Conservation (phyloP, 2,329 filamentous ascomycete species). For the Neopestalotiopsis clavispora region DNA sequence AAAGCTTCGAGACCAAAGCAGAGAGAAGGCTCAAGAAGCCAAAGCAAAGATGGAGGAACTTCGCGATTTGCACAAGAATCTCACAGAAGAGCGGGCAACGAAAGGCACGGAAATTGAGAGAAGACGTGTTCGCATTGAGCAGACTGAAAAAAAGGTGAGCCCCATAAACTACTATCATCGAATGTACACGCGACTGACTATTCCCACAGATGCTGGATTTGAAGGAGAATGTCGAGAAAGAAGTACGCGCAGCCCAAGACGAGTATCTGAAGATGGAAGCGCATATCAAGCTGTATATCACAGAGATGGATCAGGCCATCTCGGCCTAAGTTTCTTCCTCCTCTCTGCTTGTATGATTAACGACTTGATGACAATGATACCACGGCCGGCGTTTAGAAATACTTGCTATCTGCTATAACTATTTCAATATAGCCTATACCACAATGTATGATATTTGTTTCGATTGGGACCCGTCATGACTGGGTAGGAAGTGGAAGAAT, state of each 20-base stretch:
- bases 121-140: conserved; percentile 90
- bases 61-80: conserved; percentile 74
- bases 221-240: conserved; percentile 95
- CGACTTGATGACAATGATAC: conserved; percentile 41
- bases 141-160: conserved; percentile 95
- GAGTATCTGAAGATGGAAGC: conserved; percentile 98
- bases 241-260: conserved; percentile 87
- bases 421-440: background rate
- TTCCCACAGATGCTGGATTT: conserved; percentile 86
- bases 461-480: background rate
- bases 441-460: background rate
- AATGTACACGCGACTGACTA: conserved; percentile 26
- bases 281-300: conserved; percentile 97
- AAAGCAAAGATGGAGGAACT: conserved; percentile 92
- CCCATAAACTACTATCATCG: background rate
- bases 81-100: conserved; percentile 84
- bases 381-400: conserved; percentile 46
- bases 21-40: conserved; percentile 79
- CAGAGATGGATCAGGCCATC: conserved; percentile 95
- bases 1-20: conserved; percentile 78
- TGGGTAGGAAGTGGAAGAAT: background rate
- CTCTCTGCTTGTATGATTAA: conserved; percentile 28
- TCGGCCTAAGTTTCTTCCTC: conserved; percentile 13
- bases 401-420: background rate
- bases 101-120: conserved; percentile 93